Evolutionary conservation across 2,329 filamentous ascomycete genomes (phyloP).

Genomic region (Fusarium redolens): DNA sequence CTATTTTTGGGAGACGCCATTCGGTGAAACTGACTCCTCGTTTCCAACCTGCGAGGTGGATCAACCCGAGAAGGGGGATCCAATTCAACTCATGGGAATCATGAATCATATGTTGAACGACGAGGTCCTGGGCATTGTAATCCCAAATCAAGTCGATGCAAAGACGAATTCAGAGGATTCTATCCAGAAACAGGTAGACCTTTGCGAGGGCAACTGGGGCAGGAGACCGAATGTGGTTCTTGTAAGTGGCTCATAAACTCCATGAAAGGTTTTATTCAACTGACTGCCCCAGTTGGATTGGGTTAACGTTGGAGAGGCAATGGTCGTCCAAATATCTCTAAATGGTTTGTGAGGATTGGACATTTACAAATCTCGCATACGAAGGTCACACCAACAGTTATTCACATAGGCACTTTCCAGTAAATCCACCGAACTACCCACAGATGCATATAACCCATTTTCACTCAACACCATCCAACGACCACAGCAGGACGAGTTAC

Average conservation of each 20-base stretch:
- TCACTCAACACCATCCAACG: background rate
- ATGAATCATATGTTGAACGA: constrained; percentile 48
- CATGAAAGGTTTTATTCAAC: constrained; percentile 4
- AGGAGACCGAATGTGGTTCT: constrained; percentile 45
- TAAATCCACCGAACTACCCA: background rate
- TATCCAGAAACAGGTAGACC: constrained; percentile 42
- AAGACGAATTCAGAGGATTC: constrained; percentile 51
- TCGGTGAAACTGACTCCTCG: constrained; percentile 67
- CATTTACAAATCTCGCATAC: background rate
- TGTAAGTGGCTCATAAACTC: constrained; percentile 33
- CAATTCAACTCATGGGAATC: constrained; percentile 43
- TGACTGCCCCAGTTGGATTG: constrained; percentile 54
- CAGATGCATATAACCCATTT: background rate
- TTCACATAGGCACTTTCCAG: background rate
- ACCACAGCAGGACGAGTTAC: background rate
- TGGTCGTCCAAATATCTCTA: constrained; percentile 52
- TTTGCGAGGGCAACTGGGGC: constrained; percentile 38
- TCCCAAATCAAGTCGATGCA: constrained; percentile 49
- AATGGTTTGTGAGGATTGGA: constrained; percentile 49
- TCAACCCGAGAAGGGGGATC: constrained; percentile 60
- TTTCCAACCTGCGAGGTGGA: constrained; percentile 75
- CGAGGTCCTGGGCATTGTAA: constrained; percentile 41
- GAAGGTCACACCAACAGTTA: background rate
- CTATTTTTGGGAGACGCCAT: constrained; percentile 79
- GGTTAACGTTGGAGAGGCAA: constrained; percentile 54